phyloP scores from a whole-genome alignment of 2,329 filamentous ascomycete genomes.

The Furcasterigmium furcatum region DNA sequence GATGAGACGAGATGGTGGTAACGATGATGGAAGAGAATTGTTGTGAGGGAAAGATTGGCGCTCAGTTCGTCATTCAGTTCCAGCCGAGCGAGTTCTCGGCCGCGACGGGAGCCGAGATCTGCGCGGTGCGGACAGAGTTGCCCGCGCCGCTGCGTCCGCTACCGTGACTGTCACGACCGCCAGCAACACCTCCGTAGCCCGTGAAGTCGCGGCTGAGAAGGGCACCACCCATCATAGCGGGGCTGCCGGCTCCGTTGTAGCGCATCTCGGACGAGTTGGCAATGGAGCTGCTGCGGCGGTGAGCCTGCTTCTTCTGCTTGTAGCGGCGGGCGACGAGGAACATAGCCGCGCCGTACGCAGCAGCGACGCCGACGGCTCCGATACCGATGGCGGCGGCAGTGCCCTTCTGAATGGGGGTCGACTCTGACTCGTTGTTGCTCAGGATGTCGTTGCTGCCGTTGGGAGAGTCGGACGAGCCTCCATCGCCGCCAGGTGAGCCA shows the following conservation, averaged over 20 bases:
- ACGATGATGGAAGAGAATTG: constrained; percentile 3
- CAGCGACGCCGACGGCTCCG: constrained; percentile 73
- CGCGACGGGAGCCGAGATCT: constrained; percentile 87
- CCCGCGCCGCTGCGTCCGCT: constrained; percentile 59
- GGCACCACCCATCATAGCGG: constrained; percentile 69
- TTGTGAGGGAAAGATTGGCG: constrained; percentile 11
- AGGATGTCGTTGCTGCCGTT: constrained; percentile 34
- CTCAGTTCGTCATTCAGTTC: constrained; percentile 62
- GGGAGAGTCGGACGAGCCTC: constrained; percentile 28
- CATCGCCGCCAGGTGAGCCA: constrained; percentile 32
- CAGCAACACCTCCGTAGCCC: constrained; percentile 42
- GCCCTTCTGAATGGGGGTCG: constrained; percentile 57
- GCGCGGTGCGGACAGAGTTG: constrained; percentile 53
- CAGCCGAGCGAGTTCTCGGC: constrained; percentile 94
- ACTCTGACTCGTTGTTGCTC: constrained; percentile 37
- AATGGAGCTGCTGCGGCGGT: constrained; percentile 75
- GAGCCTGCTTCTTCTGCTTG: constrained; percentile 77
- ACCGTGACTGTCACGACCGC: constrained; percentile 56
- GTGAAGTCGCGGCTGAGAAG: constrained; percentile 55
- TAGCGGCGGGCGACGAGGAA: constrained; percentile 88
- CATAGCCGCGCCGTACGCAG: constrained; percentile 91
- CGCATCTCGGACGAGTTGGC: constrained; percentile 54
- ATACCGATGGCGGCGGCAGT: constrained; percentile 70
- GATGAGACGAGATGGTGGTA: constrained; percentile 2
- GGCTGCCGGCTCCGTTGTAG: constrained; percentile 45